Base-by-base conservation (phyloP, 2,329 filamentous ascomycete species). In the Sodiomyces alkalinus region DNA sequence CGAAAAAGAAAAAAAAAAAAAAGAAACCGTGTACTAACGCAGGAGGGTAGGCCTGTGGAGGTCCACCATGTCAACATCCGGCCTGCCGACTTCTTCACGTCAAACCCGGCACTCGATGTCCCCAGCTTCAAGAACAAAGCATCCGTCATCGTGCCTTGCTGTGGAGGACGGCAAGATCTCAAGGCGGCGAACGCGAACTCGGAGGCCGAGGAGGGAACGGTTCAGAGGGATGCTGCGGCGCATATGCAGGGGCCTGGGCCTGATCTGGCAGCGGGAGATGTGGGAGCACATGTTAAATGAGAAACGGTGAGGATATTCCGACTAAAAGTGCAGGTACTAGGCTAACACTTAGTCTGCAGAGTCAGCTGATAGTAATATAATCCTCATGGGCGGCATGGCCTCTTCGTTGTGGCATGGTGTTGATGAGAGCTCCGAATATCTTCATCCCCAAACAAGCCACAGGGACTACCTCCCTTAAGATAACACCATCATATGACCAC, bases 21-120 rank as follows among this genome's bases (percentile, higher is more conserved):
- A 19, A 17, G 14, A 19, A 18, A 17, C n/a, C n/a, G n/a, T n/a
- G n/a, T n/a, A n/a, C n/a, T n/a, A n/a, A n/a, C n/a, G n/a, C n/a
- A n/a, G n/a, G n/a, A n/a, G n/a, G n/a, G 9, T 10, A 62, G 58
- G 60, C 59, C 60, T 19, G 55, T 58, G 19, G 59, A 64, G 39
- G 58, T 56, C 17, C 56, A 61, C 31, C 55, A 61, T 33, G 44
- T 63, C 22, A 56, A 61, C 32, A 47, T 60, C 12, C 51, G 51
- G 5, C 59, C 58, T 4, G 46, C 51, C 8, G 58, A 62, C 37
- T 64, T 62, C 44, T 63, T 63, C 41, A 52, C 47, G 4, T 47
- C 47, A 26, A 63, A 62, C 37, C 60, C 58, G 15, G 56, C 59
- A 6, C 45, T 63, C 17, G 59, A 62, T 38, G 52, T 61, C 19